A percentile compares a stretch with the other conserved stretches of the same genome.
Evolutionary conservation across 2,329 filamentous ascomycete species (phyloP).

Genomic region (Monilinia aucupariae): DNA sequence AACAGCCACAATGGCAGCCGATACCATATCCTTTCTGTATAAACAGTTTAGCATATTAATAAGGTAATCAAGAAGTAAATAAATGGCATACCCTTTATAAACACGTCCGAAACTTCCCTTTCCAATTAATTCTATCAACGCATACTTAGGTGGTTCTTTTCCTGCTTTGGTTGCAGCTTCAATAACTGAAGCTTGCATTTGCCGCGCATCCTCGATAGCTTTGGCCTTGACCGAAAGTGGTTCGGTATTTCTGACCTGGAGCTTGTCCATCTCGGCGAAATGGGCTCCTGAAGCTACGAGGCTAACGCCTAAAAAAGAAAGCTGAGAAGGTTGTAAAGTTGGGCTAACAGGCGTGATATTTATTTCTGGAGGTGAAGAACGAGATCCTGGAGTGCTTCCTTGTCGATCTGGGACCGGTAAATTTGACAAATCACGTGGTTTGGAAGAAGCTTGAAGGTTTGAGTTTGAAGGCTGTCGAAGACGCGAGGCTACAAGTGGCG

Average conservation of each 20-base stretch:
- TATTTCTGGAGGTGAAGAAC: background rate
- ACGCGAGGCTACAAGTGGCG: background rate
- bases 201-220: conserved; percentile 59
- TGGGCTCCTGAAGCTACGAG: conserved; percentile 12
- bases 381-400: background rate
- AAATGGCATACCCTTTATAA: conserved; percentile 50
- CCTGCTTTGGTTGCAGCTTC: conserved; percentile 56
- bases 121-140: conserved; percentile 67
- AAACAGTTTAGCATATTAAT: background rate
- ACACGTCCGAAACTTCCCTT: conserved; percentile 71
- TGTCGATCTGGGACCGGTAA: background rate
- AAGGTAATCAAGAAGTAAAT: background rate
- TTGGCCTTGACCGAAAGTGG: conserved; percentile 24
- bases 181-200: conserved; percentile 60
- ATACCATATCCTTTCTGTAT: conserved; percentile 33
- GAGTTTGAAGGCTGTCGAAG: background rate
- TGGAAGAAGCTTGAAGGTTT: background rate
- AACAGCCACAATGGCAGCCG: conserved; percentile 57
- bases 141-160: conserved; percentile 58
- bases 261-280: conserved; percentile 18
- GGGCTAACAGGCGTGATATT: background rate
- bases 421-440: background rate
- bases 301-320: conserved; percentile 15
- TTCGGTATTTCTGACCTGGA: conserved; percentile 21
- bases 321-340: background rate